Evolutionary conservation across 164 flowering plant species (phyloP), one percentile per base, ranked within the genome.

Genomic region (Protea cynaroides): DNA sequence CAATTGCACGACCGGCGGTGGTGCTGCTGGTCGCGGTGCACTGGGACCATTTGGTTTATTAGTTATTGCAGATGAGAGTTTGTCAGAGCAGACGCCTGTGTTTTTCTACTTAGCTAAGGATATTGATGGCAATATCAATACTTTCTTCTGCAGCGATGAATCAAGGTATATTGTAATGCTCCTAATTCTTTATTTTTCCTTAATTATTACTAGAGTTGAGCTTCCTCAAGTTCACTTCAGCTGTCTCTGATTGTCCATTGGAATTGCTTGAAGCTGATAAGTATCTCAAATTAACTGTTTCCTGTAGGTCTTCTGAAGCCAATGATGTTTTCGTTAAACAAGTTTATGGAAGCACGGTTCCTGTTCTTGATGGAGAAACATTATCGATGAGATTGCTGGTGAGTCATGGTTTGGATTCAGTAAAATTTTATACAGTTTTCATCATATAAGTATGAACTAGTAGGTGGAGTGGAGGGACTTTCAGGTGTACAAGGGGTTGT

Each of bases 31-130:
- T 52, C 76, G 91, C 36, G 86, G 92, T 3, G 76, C 80, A 25
- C 56, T 90, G 47, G 98, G 98, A 13, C 98, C 97, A 3, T 94
- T 94, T 51, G 98, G 98, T 14, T 56, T 94, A 14, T 68, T 86
- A 40, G 86, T 94, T n/a, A 79, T 86, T 19, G 83, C 96, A 1
- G 91, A 85, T 65, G 68, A 76, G 1, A 56, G 25, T 54, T 82
- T 50, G 1, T 21, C 74, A 0, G 98, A 94, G 78, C 87, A 85
- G 61, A 94, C 96, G 4, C 88, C 96, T 0, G 80, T 89, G 10
- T 90, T 82, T 58, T 94, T 94, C 75, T 89, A 89, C 66, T 51
- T 90, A 38, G 80, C 76, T 3, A 89, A 84, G 73, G 86, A 79
- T 34, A 37, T 58, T 3, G 80, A 81, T 64, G 88, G 86, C 58